Evolutionary conservation across 179 eudicot genomes (phyloP).

Genomic region (Gypsophila paniculata): DNA sequence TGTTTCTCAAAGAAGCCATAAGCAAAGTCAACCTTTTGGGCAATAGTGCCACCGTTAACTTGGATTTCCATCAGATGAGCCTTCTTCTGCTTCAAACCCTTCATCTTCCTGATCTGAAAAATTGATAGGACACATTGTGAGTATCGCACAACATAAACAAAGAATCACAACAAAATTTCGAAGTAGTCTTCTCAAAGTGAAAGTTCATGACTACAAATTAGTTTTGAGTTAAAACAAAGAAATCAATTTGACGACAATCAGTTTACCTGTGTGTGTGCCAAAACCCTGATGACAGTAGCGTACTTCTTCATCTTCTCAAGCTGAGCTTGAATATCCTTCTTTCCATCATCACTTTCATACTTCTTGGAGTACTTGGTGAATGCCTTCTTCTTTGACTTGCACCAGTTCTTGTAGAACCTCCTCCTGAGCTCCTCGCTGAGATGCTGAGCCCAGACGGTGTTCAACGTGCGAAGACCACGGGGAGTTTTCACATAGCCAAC

Average conservation of each 20-base stretch:
- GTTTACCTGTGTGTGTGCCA: conserved; percentile 76
- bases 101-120: conserved; percentile 76
- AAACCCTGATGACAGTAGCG: conserved; percentile 51
- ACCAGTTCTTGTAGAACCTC: conserved; percentile 83
- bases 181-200: no score
- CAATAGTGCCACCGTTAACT: conserved; percentile 64
- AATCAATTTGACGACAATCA: background rate
- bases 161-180: no score
- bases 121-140: no score
- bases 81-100: conserved; percentile 74
- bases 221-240: no score
- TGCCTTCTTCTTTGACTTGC: conserved; percentile 88
- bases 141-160: no score
- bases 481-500: conserved; percentile 77
- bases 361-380: conserved; percentile 67
- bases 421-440: conserved; percentile 69
- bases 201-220: no score
- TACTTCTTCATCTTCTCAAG: conserved; percentile 74
- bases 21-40: conserved; percentile 63
- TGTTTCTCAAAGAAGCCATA: conserved; percentile 72
- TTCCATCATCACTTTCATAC: conserved; percentile 57
- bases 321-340: conserved; percentile 61
- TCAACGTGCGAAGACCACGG: conserved; percentile 64
- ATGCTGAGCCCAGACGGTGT: conserved; percentile 84
- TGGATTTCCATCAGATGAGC: conserved; percentile 76